Evolutionary conservation across 371 early-diverging fungal genomes (phyloP).

Genomic region (Syncephalastrum sp.): DNA sequence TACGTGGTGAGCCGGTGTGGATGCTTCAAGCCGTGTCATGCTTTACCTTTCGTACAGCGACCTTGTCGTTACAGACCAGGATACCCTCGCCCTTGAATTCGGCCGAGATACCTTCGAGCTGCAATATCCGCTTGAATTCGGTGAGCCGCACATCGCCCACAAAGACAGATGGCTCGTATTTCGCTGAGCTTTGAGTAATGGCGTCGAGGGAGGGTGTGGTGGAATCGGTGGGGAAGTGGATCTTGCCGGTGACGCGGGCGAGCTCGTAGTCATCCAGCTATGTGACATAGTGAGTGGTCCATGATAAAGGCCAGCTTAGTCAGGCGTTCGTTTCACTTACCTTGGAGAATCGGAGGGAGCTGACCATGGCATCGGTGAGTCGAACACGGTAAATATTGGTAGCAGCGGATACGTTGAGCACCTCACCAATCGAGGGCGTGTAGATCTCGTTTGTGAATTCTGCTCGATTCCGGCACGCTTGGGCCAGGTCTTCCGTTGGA

Average conservation of each 20-base stretch:
- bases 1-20: too few relatives aligned
- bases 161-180: slow-evolving; percentile 67
- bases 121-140: slow-evolving; percentile 73
- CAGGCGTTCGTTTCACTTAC: slow-evolving; percentile 26
- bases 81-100: slow-evolving; percentile 85
- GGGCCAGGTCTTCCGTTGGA: slow-evolving; percentile 63
- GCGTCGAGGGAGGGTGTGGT: slow-evolving; percentile 80
- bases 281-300: not conserved
- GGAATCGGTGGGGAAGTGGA: slow-evolving; percentile 65
- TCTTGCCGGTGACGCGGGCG: slow-evolving; percentile 71
- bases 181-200: slow-evolving; percentile 41
- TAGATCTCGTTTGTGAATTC: slow-evolving; percentile 82
- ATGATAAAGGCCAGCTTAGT: not conserved
- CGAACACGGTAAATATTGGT: slow-evolving; percentile 79
- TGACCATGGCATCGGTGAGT: slow-evolving; percentile 85
- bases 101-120: slow-evolving; percentile 73
- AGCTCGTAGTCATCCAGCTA: slow-evolving; percentile 77
- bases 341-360: slow-evolving; percentile 72
- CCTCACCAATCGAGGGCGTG: slow-evolving; percentile 77
- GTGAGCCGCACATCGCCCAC: slow-evolving; percentile 88
- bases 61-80: slow-evolving; percentile 79
- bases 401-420: slow-evolving; percentile 85
- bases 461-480: slow-evolving; percentile 56
- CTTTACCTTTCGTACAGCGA: slow-evolving; percentile 70
- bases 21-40: too few relatives aligned